phyloP scores from a whole-genome alignment of 129 eudicot species.

The Oenanthe sinensis region DNA sequence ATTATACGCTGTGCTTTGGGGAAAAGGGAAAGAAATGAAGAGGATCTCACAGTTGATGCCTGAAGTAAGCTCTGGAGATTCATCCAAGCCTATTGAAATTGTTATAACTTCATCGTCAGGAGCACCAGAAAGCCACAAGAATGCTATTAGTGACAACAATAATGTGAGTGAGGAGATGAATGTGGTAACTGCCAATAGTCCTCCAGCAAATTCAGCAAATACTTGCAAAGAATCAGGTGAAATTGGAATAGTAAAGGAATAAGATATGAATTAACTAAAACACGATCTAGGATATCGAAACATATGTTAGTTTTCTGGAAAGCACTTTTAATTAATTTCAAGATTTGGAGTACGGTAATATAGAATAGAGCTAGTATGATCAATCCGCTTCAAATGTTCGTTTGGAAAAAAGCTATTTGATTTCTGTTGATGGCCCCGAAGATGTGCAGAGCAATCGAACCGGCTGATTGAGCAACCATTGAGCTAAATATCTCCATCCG shows the following conservation, averaged over 20 bases:
- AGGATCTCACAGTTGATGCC: not conserved
- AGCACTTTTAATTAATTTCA: not conserved
- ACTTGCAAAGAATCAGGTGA: not conserved
- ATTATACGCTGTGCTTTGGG: constrained; percentile 61
- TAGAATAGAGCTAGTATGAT: not conserved
- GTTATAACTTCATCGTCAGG: not conserved
- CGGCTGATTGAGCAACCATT: not conserved
- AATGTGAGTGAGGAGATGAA: not conserved
- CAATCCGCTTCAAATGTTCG: constrained; percentile 1
- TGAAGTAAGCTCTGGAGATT: not conserved
- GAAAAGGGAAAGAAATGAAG: constrained; percentile 43
- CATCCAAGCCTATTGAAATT: not conserved
- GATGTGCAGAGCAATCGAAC: not conserved
- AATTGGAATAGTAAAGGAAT: not conserved
- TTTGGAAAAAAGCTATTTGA: not conserved
- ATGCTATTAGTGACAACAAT: not conserved
- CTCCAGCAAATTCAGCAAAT: not conserved
- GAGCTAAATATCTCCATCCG: not conserved
- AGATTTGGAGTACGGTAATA: not conserved
- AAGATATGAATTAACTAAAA: not conserved
- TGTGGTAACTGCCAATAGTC: not conserved
- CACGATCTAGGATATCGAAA: not conserved
- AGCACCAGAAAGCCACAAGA: not conserved
- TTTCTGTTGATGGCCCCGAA: not conserved
- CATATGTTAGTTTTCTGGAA: not conserved